phyloP scores from a whole-genome alignment of 305 asterid species.

The Lippia alba region DNA sequence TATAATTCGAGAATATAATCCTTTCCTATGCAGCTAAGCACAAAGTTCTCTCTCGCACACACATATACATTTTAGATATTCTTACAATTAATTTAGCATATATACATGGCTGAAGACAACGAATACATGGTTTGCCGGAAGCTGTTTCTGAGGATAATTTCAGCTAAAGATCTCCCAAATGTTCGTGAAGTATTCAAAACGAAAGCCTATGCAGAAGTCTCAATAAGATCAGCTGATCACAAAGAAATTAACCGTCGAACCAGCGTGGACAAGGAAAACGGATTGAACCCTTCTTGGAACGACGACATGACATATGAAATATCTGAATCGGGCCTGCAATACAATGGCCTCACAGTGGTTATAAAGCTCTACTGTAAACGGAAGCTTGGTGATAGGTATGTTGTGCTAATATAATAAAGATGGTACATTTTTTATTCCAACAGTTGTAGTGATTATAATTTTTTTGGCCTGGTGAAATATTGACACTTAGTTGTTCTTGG shows the following conservation, averaged over 20 bases:
- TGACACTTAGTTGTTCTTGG: too few species aligned
- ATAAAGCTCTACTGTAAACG: neutral
- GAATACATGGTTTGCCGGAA: neutral
- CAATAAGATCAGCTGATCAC: neutral
- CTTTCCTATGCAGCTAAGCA: too few species aligned
- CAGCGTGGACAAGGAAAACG: neutral
- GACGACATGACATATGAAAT: neutral
- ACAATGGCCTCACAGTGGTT: neutral
- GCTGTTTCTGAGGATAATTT: neutral
- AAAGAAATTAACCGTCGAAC: neutral
- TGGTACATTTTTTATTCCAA: too few species aligned
- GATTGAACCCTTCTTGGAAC: neutral
- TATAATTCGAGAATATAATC: too few species aligned
- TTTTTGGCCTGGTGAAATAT: too few species aligned
- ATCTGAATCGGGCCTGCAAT: neutral
- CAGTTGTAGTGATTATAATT: too few species aligned
- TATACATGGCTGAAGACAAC: too few species aligned
- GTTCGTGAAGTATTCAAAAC: neutral
- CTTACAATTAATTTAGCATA: too few species aligned
- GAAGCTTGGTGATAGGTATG: neutral
- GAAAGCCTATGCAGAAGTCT: constrained; percentile 1
- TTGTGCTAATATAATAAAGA: too few species aligned
- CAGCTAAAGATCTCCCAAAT: constrained; percentile 4
- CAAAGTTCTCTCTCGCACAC: too few species aligned
- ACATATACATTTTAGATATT: too few species aligned